Percentiles rank a stretch among this genome's conserved stretches.
Evolutionary conservation across 192 early-diverging fungal species (phyloP).

Genomic region (Allomyces macrogynus): DNA sequence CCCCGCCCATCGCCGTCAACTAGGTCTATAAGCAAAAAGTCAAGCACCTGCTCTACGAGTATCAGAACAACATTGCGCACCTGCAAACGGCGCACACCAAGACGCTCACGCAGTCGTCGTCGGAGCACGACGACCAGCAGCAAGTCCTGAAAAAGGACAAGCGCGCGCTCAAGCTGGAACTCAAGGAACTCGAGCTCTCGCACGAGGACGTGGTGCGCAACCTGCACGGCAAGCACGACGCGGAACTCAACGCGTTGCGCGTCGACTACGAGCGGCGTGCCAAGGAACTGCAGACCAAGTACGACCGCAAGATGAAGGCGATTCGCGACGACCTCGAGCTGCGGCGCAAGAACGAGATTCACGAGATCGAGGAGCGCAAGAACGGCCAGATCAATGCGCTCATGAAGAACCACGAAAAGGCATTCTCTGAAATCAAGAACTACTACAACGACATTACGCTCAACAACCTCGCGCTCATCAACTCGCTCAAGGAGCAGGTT

Average conservation of each 20-base stretch:
- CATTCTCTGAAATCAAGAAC: constrained; percentile 46
- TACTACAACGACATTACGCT: constrained; percentile 51
- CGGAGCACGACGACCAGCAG: constrained; percentile 26
- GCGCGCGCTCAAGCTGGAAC: constrained; percentile 35
- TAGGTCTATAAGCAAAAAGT: constrained; percentile 51
- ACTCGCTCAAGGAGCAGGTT: constrained; percentile 46
- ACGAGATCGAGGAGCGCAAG: constrained; percentile 48
- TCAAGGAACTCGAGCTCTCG: constrained; percentile 38
- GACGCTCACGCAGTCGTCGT: constrained; percentile 31
- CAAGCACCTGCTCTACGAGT: constrained; percentile 45
- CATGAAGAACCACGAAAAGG: constrained; percentile 50
- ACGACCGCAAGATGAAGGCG: constrained; percentile 41
- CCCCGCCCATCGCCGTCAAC: no score
- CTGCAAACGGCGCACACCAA: constrained; percentile 37
- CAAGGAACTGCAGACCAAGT: constrained; percentile 35
- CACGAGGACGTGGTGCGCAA: constrained; percentile 42
- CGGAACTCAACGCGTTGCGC: constrained; percentile 30
- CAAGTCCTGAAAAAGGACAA: constrained; percentile 39
- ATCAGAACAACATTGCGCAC: constrained; percentile 46
- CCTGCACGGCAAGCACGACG: constrained; percentile 33
- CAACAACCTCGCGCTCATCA: constrained; percentile 43
- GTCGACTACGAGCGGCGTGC: constrained; percentile 34
- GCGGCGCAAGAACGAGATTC: constrained; percentile 43
- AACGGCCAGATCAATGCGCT: constrained; percentile 45
- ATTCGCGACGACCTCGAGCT: constrained; percentile 37